These are phyloP conservation scores for Kurtzmaniella quercitrusa DNA, from an alignment of 1,139 yeast genomes.

Conservation along the genomic window DNA sequence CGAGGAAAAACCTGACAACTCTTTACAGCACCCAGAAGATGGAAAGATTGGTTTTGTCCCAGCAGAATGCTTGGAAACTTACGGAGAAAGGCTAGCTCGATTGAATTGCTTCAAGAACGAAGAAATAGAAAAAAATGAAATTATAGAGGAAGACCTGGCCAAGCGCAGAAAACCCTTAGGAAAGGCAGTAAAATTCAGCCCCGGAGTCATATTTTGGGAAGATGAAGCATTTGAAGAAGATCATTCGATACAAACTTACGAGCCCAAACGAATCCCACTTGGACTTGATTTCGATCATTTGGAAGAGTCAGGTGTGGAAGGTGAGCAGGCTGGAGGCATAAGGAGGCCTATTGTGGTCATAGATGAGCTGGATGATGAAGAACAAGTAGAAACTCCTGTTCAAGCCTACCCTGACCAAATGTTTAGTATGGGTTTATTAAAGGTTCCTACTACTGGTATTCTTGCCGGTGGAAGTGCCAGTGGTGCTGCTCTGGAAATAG, in stretches of 20 bases:
- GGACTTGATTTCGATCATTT: background rate
- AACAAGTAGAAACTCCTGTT: slow-evolving; percentile 6
- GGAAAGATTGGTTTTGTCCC: slow-evolving; percentile 87
- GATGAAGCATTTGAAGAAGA: background rate
- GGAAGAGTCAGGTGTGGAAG: background rate
- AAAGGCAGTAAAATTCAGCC: background rate
- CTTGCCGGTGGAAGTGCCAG: slow-evolving; percentile 4
- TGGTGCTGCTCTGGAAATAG: slow-evolving; percentile 23
- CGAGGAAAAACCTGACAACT: slow-evolving; percentile 24
- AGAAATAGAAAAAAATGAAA: slow-evolving; percentile 46
- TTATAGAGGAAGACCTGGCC: slow-evolving; percentile 7
- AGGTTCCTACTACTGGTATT: slow-evolving; percentile 4
- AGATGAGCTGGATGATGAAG: slow-evolving; percentile 5
- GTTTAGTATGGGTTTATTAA: slow-evolving; percentile 7
- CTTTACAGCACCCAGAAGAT: slow-evolving; percentile 45
- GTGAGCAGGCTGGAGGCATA: background rate
- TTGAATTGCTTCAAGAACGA: slow-evolving; percentile 91
- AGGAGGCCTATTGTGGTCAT: slow-evolving; percentile 3
- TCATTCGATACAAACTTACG: background rate
- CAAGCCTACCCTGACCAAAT: slow-evolving; percentile 8
- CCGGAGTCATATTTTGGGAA: background rate
- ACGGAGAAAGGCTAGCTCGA: slow-evolving; percentile 86
- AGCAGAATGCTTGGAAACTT: slow-evolving; percentile 91
- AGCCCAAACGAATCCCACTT: background rate
- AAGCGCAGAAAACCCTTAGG: background rate